Base-by-base conservation (phyloP, 1,284 basidiomycete species). In the Hortiboletus rubellus region DNA sequence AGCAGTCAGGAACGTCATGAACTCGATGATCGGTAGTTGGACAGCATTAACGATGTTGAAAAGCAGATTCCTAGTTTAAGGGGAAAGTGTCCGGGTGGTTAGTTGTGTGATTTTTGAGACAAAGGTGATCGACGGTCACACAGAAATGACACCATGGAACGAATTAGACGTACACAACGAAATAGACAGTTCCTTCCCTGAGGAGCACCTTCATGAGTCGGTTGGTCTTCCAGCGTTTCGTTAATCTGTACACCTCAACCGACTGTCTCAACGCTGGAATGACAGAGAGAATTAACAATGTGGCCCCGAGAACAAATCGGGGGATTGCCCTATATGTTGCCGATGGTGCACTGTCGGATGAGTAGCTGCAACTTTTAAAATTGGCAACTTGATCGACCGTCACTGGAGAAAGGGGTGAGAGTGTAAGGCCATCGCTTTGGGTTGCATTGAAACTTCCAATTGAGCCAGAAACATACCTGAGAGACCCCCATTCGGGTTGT, bases 241-340 rank as follows among this genome's bases (percentile, higher is more conserved):
- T 45, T 2, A 11, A 1, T 24, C 27, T 45, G 30, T 55, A 45
- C 55, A 55, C 41, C 36, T 43, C 44, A 27, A 48, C 1, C 2
- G 46, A 40, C 6, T 55, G 46, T 17, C 5, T 12, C 5, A 48
- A 5, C 12, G 30, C 30, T 27, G 40, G 36, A 7, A 44, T 18
- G 30, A 48, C 22, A 33, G 55, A 52, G 5, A 57, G 41, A n/a
- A 41, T 33, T 7, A 57, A 12, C 31, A 57, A 17, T 8, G n/a
- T 5, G 27, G 6, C 15, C 2, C 55, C 41, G 7, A 57, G 42
- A 22, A 55, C 6, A 33, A 55, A 43, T 12, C 46, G 30, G 8
- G 55, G 52, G 5, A 56, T 49, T 24, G 34, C 41, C 44, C 41
- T 51, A 34, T 43, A 54, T 8, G 46, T 51, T 24, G 30, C 22